Conservation (phyloP, 2,329 filamentous ascomycete genomes). For the Metarhizium brunneum region DNA sequence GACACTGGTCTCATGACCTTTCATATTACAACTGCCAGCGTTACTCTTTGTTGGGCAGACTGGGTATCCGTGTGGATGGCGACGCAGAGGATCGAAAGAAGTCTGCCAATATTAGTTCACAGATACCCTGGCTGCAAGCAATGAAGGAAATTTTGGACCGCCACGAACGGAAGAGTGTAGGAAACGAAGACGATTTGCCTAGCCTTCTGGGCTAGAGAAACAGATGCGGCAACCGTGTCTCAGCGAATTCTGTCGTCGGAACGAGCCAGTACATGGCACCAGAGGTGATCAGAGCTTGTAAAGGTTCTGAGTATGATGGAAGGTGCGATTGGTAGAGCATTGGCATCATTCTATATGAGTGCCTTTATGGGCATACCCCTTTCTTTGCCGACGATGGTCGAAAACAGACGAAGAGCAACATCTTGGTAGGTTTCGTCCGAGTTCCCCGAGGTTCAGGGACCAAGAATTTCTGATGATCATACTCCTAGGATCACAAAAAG, state of each 20-base stretch:
- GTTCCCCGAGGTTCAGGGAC: neutral
- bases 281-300: slow-evolving; percentile 62
- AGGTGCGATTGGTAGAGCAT: slow-evolving; percentile 97
- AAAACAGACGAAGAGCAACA: slow-evolving; percentile 77
- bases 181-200: slow-evolving; percentile 19
- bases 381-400: slow-evolving; percentile 74
- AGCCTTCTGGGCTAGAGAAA: slow-evolving; percentile 61
- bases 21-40: slow-evolving; percentile 78
- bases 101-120: slow-evolving; percentile 24
- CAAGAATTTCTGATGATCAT: neutral
- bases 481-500: slow-evolving; percentile 52
- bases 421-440: slow-evolving; percentile 48
- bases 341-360: slow-evolving; percentile 90
- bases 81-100: slow-evolving; percentile 62
- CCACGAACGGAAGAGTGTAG: slow-evolving; percentile 21
- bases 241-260: slow-evolving; percentile 80
- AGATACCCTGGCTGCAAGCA: slow-evolving; percentile 22
- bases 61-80: slow-evolving; percentile 65
- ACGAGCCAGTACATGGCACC: slow-evolving; percentile 99
- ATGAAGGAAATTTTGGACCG: slow-evolving; percentile 22
- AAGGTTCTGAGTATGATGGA: slow-evolving; percentile 60
- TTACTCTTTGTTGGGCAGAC: slow-evolving; percentile 65
- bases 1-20: slow-evolving; percentile 88
- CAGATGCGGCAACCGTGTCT: slow-evolving; percentile 55
- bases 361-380: slow-evolving; percentile 83